These are phyloP conservation scores for Microsporum canis DNA, from an alignment of 2,329 filamentous ascomycete genomes.

Conservation along the genomic window DNA sequence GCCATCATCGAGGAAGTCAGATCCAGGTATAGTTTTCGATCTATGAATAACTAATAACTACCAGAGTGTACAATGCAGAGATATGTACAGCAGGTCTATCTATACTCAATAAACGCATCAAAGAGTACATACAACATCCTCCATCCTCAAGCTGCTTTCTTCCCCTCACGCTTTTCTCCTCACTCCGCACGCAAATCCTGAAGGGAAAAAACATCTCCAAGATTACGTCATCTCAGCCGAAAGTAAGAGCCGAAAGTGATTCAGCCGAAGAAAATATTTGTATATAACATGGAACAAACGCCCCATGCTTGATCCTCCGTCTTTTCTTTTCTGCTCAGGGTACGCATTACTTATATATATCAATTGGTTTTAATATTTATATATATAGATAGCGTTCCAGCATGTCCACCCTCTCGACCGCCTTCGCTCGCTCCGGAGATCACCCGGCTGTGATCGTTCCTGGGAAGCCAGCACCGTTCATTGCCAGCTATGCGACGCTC, in stretches of 20 bases:
- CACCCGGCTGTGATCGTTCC: constrained; percentile 63
- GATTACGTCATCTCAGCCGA: neutral
- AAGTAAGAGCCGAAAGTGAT: neutral
- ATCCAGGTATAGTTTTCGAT: no score
- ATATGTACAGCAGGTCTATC: no score
- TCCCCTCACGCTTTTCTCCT: neutral
- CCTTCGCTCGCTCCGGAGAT: constrained; percentile 42
- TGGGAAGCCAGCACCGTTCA: constrained; percentile 48
- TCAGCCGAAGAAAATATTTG: neutral
- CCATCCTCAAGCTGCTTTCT: neutral
- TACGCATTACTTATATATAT: neutral
- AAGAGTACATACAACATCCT: neutral
- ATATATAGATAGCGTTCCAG: constrained; percentile 10
- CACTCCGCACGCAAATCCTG: neutral
- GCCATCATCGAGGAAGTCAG: no score
- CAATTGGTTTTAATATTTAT: neutral
- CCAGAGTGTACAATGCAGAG: no score
- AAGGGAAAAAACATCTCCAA: neutral
- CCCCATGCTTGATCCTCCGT: neutral
- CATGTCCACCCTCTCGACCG: constrained; percentile 48
- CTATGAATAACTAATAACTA: no score
- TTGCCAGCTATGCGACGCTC: constrained; percentile 60
- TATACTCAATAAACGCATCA: no score
- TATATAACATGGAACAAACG: neutral
- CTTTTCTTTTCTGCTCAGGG: neutral